phyloP scores from a whole-genome alignment of 139 green algal species.

The Zygnema circumcarinatum region DNA sequence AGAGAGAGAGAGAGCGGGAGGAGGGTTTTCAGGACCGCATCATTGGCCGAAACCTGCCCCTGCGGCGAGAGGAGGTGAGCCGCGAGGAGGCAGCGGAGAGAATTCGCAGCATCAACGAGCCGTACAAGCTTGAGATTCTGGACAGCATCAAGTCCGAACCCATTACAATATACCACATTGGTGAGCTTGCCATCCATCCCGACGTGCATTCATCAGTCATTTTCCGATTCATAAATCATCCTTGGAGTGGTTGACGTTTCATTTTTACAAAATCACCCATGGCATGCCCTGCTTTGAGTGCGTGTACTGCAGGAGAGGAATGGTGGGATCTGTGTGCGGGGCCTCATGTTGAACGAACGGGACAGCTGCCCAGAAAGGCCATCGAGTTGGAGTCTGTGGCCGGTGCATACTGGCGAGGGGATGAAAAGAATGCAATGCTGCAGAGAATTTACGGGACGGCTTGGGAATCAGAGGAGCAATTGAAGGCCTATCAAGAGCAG shows the following conservation, averaged over 20 bases:
- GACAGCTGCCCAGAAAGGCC: constrained; percentile 78
- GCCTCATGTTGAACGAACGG: constrained; percentile 88
- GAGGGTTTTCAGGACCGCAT: constrained; percentile 60
- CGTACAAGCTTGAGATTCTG: constrained; percentile 98
- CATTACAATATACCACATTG: constrained; percentile 99
- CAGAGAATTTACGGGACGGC: constrained; percentile 94
- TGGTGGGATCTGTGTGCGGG: constrained; percentile 96
- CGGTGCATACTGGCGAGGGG: constrained; percentile 83
- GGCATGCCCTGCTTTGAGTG: no score
- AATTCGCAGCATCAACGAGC: constrained; percentile 84
- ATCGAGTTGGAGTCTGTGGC: constrained; percentile 92
- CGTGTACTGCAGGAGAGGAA: constrained; percentile 55
- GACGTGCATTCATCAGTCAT: no score
- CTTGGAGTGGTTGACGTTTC: no score
- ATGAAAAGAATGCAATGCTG: constrained; percentile 86
- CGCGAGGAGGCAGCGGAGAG: constrained; percentile 79
- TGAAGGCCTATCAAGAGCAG: constrained; percentile 72
- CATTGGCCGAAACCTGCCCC: constrained; percentile 64
- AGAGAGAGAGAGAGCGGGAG: no score
- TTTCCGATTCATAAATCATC: no score
- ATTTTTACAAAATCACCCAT: no score
- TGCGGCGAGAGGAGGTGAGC: constrained; percentile 65
- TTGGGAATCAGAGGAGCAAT: constrained; percentile 63
- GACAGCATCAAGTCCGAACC: constrained; percentile 80
- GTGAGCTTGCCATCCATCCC: no score